Conservation (phyloP, 768 basidiomycete genomes). For the Boletus rubescentipes region DNA sequence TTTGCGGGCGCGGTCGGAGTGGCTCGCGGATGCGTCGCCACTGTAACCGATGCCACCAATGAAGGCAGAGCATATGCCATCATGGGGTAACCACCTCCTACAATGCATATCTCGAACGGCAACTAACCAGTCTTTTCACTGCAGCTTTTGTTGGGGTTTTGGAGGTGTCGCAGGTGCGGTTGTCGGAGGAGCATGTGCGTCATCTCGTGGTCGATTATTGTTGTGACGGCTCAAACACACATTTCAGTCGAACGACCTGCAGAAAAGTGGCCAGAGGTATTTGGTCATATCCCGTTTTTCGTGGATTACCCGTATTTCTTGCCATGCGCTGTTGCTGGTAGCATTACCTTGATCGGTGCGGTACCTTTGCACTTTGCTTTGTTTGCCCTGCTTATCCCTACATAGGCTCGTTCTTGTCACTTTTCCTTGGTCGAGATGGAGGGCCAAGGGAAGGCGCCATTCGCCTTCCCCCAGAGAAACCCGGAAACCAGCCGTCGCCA, state of each 20-base stretch:
- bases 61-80: constrained; percentile 95
- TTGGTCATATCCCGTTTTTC: constrained; percentile 66
- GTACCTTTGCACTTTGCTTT: background rate
- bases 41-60: constrained; percentile 88
- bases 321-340: constrained; percentile 76
- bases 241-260: constrained; percentile 76
- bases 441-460: constrained; percentile 88
- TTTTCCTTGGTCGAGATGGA: constrained; percentile 90
- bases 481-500: constrained; percentile 38
- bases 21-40: constrained; percentile 82
- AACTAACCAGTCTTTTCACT: constrained; percentile 1
- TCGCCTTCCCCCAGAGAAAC: constrained; percentile 78
- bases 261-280: constrained; percentile 79
- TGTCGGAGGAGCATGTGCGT: constrained; percentile 79
- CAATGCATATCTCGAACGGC: background rate
- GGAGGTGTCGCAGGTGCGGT: constrained; percentile 92
- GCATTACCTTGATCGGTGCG: constrained; percentile 71
- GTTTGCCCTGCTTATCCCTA: background rate
- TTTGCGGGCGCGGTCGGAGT: constrained; percentile 96
- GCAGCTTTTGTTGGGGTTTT: constrained; percentile 92
- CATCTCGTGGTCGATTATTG: background rate
- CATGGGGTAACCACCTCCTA: constrained; percentile 54
- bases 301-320: constrained; percentile 86
- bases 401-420: constrained; percentile 78
- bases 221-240: constrained; percentile 6